Base-by-base conservation (phyloP, 164 flowering plant species). In the Warburgia ugandensis region DNA sequence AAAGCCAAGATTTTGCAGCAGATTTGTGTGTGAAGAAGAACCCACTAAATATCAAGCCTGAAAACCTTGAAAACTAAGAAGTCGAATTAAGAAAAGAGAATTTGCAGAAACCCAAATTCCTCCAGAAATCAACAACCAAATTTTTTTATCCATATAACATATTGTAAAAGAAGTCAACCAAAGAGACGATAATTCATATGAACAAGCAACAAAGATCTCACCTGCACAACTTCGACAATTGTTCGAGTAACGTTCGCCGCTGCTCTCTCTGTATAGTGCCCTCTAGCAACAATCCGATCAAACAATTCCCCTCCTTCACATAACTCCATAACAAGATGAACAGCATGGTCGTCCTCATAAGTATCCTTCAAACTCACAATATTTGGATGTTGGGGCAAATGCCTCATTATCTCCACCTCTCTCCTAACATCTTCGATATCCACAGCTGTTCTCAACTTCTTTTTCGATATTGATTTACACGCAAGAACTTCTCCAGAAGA, bases 221-320 rank as follows among this genome's bases (percentile, higher is more conserved):
- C 96, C 96, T 74, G 85, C 62, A 87, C 83, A 59, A 87, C 92
- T 61, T 87, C 94, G 3, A 84, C 87, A 54, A 87, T 87, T 10
- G 96, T 87, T 30, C 72, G 67, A 26, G 78, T 78, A 6, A 87
- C 81, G 2, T 35, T 70, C 0, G 96, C 96, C 23, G 94, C 96
- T 2, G 96, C 94, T 14, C 96, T 71, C 56, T 87, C 96, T 0
- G 87, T 87, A 68, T 87, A 87, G 62, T 84, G 92, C 1, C 95
- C 95, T 39, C 95, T 71, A 0, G 95, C 80, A 13, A 83, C 91
- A 45, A 86, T 86, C 63, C 96, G 72, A 70, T 86, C 96, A 28
- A 86, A 86, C 74, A 86, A 61, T 39, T 86, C 96, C 8, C 96
- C 96, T 0, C 96, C 96, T 48, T 86, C 96, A 40, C 96, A 86